Conservation (phyloP, 306 rosid species). For the Dryas drummondii region DNA sequence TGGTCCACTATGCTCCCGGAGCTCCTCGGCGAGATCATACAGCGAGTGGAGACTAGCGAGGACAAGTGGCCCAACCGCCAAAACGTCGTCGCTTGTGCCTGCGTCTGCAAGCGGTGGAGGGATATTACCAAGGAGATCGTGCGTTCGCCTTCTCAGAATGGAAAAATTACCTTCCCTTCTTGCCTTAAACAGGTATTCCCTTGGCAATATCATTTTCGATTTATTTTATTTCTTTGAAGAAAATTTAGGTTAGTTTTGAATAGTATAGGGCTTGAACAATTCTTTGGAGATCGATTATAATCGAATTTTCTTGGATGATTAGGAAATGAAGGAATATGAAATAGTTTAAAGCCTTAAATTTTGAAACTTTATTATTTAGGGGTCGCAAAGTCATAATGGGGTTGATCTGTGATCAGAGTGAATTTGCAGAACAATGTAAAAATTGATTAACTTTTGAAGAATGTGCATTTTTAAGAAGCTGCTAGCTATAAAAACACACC, state of each 20-base stretch:
- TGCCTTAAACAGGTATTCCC: constrained; percentile 81
- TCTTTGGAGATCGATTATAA: not conserved
- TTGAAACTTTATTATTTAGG: not conserved
- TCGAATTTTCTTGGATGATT: not conserved
- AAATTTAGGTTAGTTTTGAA: not conserved
- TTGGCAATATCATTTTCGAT: not conserved
- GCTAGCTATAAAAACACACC: not conserved
- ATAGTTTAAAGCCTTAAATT: not conserved
- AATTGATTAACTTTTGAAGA: not conserved
- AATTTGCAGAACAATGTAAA: not conserved
- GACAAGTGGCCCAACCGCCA: constrained; percentile 79
- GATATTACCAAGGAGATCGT: constrained; percentile 74
- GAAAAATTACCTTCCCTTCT: constrained; percentile 90
- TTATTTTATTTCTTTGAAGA: too few relatives aligned
- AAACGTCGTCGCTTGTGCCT: constrained; percentile 83
- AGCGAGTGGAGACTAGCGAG: constrained; percentile 68
- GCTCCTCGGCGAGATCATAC: constrained; percentile 76
- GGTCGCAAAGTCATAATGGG: not conserved
- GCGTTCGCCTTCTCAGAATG: constrained; percentile 39
- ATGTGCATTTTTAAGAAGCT: not conserved
- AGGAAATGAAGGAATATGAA: not conserved
- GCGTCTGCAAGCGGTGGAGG: constrained; percentile 96
- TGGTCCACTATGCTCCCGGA: constrained; percentile 92
- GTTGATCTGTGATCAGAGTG: not conserved
- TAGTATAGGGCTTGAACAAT: not conserved